A percentile compares a stretch with the other conserved stretches of the same genome.
phyloP scores from a whole-genome alignment of 2,329 filamentous ascomycete species.

The Trichoderma atrobrunneum region DNA sequence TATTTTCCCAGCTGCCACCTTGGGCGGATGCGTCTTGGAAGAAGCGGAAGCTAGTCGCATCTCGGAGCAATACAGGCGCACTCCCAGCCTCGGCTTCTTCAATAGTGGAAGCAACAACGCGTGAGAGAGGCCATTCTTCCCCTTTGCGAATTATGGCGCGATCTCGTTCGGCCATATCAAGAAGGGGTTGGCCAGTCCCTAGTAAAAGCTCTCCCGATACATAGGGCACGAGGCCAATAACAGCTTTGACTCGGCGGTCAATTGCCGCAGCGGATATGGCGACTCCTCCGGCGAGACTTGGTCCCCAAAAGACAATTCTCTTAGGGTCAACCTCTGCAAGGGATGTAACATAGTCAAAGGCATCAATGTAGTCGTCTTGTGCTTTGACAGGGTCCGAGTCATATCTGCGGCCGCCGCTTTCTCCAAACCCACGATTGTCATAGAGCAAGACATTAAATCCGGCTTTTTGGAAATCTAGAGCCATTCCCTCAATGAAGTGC shows the following conservation, averaged over 20 bases:
- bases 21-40: neutral
- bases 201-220: slow-evolving; percentile 20
- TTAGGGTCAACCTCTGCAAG: slow-evolving; percentile 21
- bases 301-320: slow-evolving; percentile 22
- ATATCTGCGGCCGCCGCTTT: slow-evolving; percentile 21
- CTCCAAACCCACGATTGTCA: slow-evolving; percentile 23
- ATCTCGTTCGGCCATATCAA: neutral
- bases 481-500: slow-evolving; percentile 20
- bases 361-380: slow-evolving; percentile 23
- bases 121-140: neutral
- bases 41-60: neutral
- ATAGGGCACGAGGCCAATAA: slow-evolving; percentile 19
- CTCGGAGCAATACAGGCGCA: slow-evolving; percentile 6
- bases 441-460: slow-evolving; percentile 20
- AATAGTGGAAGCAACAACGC: slow-evolving; percentile 1
- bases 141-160: slow-evolving; percentile 4
- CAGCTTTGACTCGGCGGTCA: slow-evolving; percentile 20
- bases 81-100: slow-evolving; percentile 4
- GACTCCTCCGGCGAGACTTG: slow-evolving; percentile 21
- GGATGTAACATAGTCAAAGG: slow-evolving; percentile 21
- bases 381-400: slow-evolving; percentile 19
- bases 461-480: slow-evolving; percentile 17
- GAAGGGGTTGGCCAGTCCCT: neutral
- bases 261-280: slow-evolving; percentile 19
- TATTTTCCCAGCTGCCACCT: slow-evolving; percentile 18